phyloP scores from a whole-genome alignment of 208 protist genomes.

The Wallacemonas sp. region DNA sequence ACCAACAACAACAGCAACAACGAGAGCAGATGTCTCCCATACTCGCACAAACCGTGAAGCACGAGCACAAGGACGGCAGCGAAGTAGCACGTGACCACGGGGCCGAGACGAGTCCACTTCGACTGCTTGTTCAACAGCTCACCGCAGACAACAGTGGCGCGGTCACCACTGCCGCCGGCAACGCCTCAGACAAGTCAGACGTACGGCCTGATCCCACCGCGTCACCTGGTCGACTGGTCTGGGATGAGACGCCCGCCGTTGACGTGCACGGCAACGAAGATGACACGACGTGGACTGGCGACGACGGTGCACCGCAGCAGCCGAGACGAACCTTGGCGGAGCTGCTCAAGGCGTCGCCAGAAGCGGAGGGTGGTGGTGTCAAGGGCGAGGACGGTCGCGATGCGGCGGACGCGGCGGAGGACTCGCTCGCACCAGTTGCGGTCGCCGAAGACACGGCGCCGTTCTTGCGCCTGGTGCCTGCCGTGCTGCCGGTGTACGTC shows the following conservation, averaged over 20 bases:
- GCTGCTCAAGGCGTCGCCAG: background rate
- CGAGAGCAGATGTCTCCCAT: too few species aligned
- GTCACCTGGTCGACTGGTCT: constrained; percentile 2
- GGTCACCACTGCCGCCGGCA: too few species aligned
- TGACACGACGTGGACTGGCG: background rate
- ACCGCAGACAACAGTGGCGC: too few species aligned
- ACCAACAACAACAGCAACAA: background rate
- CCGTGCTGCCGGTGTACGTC: constrained; percentile 65
- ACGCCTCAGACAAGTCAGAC: too few species aligned
- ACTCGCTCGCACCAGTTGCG: background rate
- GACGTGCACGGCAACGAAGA: background rate
- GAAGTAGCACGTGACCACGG: too few species aligned
- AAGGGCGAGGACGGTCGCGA: background rate
- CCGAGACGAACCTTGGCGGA: too few species aligned
- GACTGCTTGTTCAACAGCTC: background rate
- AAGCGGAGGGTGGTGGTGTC: background rate
- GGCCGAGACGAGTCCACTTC: background rate
- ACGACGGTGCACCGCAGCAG: background rate
- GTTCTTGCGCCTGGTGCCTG: constrained; percentile 23
- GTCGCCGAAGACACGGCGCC: background rate
- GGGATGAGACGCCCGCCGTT: background rate
- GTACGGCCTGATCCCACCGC: too few species aligned
- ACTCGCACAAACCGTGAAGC: too few species aligned
- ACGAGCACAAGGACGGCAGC: too few species aligned
- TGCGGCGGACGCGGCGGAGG: background rate